These are phyloP conservation scores for Imleria badia DNA, from an alignment of 768 basidiomycete genomes.

Conservation along the genomic window DNA sequence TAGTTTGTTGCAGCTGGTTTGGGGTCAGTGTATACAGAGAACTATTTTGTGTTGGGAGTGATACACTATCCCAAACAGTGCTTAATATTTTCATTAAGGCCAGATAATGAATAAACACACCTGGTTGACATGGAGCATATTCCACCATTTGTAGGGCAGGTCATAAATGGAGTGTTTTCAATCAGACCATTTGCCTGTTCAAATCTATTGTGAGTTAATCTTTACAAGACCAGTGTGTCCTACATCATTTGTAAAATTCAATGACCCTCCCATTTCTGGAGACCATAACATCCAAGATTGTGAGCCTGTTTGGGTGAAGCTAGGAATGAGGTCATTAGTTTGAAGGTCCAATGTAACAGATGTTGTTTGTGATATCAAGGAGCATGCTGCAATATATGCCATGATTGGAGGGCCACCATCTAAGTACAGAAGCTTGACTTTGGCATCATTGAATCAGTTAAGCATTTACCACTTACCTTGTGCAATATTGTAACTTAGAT, in stretches of 20 bases:
- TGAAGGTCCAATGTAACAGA: slow-evolving; percentile 2
- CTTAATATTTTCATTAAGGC: too few relatives aligned
- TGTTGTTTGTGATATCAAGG: neutral
- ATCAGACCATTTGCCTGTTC: neutral
- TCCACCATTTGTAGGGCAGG: neutral
- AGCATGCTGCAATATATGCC: slow-evolving; percentile 10
- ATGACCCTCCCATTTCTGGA: neutral
- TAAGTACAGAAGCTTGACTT: neutral
- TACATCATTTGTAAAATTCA: neutral
- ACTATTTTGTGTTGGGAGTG: neutral
- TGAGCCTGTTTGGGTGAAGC: neutral
- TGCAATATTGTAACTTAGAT: neutral
- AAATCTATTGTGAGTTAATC: neutral
- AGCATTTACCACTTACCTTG: neutral
- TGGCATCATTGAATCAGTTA: neutral
- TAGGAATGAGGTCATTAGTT: neutral
- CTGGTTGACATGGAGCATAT: neutral
- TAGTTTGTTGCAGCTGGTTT: neutral
- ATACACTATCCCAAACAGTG: too few relatives aligned
- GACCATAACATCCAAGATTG: slow-evolving; percentile 9
- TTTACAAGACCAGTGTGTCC: too few relatives aligned
- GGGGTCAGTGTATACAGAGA: neutral
- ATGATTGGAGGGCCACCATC: neutral
- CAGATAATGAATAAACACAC: neutral
- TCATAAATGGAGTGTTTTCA: neutral